Conservation (phyloP, 2,329 filamentous ascomycete species). For the Diaporthe aspalathi region DNA sequence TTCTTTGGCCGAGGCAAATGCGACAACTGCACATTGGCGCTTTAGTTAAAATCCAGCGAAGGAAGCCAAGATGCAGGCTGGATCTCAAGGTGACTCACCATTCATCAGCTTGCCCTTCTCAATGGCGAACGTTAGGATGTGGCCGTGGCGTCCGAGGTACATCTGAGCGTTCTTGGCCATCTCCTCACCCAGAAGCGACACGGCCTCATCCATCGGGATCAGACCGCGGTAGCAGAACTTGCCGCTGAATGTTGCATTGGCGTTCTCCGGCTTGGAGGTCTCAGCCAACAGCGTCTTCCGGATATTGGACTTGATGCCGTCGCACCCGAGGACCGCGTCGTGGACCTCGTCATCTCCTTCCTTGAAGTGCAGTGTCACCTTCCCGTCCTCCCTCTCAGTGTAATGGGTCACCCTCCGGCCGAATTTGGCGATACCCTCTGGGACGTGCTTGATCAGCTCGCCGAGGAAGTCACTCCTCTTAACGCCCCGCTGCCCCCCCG, state of each 20-base stretch:
- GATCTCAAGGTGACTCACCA: conserved; percentile 1
- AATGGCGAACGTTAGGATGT: conserved; percentile 37
- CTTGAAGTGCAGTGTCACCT: conserved; percentile 32
- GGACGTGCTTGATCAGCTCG: conserved; percentile 41
- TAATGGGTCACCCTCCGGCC: conserved; percentile 38
- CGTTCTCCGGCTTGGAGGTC: conserved; percentile 49
- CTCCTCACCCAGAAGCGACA: conserved; percentile 59
- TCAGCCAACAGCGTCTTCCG: conserved; percentile 62
- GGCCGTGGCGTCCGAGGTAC: conserved; percentile 40
- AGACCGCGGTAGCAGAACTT: conserved; percentile 68
- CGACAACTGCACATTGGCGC: conserved; percentile 58
- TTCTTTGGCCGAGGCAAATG: conserved; percentile 42
- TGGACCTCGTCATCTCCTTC: conserved; percentile 40
- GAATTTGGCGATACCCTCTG: conserved; percentile 38
- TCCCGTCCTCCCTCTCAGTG: conserved; percentile 14
- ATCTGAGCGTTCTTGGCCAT: conserved; percentile 45
- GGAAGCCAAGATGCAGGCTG: conserved; percentile 43
- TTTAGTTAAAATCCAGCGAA: background rate
- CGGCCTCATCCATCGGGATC: conserved; percentile 64
- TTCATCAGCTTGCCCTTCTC: conserved; percentile 40
- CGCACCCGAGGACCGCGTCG: conserved; percentile 43
- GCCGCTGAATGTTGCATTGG: conserved; percentile 60
- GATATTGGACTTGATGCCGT: conserved; percentile 48
- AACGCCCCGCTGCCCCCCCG: conserved; percentile 42
- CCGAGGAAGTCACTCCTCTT: conserved; percentile 44